These are phyloP conservation scores for Cercospora sojina DNA, from an alignment of 2,329 filamentous ascomycete genomes.

Conservation along the genomic window DNA sequence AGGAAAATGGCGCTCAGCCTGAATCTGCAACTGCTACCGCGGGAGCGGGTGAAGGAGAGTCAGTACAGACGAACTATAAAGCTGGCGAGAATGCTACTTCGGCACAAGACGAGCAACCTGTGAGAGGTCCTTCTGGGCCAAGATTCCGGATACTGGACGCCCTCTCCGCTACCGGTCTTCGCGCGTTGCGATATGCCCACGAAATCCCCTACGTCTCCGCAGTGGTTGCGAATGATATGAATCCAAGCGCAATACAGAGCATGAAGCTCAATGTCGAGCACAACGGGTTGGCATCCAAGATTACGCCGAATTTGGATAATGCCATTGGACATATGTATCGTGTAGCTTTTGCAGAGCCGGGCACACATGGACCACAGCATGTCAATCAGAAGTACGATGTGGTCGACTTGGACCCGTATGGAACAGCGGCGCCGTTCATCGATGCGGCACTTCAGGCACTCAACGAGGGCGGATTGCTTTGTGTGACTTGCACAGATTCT, in stretches of 20 bases:
- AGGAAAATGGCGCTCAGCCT: neutral
- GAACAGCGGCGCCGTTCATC: conserved; percentile 87
- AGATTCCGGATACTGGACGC: conserved; percentile 87
- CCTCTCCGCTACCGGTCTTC: conserved; percentile 86
- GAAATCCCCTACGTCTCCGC: conserved; percentile 64
- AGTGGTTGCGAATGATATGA: conserved; percentile 79
- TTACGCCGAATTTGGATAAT: conserved; percentile 74
- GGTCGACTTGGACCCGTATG: conserved; percentile 95
- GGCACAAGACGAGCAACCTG: neutral
- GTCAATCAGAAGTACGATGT: conserved; percentile 70
- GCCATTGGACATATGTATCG: conserved; percentile 90
- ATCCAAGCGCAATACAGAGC: conserved; percentile 51
- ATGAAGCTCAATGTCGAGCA: conserved; percentile 83
- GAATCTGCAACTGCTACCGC: neutral
- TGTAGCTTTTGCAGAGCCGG: conserved; percentile 36
- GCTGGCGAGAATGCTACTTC: neutral
- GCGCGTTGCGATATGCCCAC: conserved; percentile 85
- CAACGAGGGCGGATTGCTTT: conserved; percentile 83
- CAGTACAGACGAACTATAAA: neutral
- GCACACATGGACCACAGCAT: conserved; percentile 41
- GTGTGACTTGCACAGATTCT: conserved; percentile 94
- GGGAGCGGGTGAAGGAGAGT: neutral
- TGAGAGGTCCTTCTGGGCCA: conserved; percentile 37
- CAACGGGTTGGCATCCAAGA: conserved; percentile 70
- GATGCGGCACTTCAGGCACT: conserved; percentile 87